Evolutionary conservation across 2,329 filamentous ascomycete genomes (phyloP), one percentile per base, ranked within the genome.

Genomic region (Fusarium sp.): DNA sequence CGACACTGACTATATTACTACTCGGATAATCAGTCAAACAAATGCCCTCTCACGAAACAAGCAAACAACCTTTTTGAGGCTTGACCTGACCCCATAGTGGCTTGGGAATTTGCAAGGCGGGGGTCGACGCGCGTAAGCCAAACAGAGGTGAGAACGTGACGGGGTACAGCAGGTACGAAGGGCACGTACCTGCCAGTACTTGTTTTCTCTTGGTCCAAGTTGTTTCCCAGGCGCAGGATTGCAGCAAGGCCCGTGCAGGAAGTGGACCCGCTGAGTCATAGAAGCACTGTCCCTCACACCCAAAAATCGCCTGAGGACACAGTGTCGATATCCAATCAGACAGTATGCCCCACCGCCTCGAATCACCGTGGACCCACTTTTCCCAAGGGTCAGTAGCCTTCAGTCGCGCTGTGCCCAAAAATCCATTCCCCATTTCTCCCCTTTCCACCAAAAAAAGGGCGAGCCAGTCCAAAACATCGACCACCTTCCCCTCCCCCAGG

Each of bases 401-500:
- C 73, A 72, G 75, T 77, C 76, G 71, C 77, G 75, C 72, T 78
- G 67, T 76, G 70, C 72, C 76, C 76, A 77, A 75, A 77, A 75
- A 76, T 72, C 69, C 76, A 79, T 74, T 78, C 68, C 72, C 78
- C 76, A 77, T 77, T 76, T 78, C 73, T 76, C 75, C 80, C 76
- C 77, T 80, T 77, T 79, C 76, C 74, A 80, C 78, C 78, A 48
- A 76, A 79, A 82, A 81, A 76, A 80, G 78, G 77, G 70, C 78
- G 76, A 52, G 81, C 79, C 80, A 80, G 78, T 80, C 81, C 81
- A 82, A 83, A 83, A 82, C 81, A 81, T 83, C 82, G 76, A 81
- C 78, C 76, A 77, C 75, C 76, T 75, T 76, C 75, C 76, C 75
- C 74, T 76, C 75, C 74, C 69, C 80, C 79, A 80, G 72, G 76